These are phyloP conservation scores for Xylaria sp. DNA, from an alignment of 2,329 filamentous ascomycete genomes.

Conservation along the genomic window DNA sequence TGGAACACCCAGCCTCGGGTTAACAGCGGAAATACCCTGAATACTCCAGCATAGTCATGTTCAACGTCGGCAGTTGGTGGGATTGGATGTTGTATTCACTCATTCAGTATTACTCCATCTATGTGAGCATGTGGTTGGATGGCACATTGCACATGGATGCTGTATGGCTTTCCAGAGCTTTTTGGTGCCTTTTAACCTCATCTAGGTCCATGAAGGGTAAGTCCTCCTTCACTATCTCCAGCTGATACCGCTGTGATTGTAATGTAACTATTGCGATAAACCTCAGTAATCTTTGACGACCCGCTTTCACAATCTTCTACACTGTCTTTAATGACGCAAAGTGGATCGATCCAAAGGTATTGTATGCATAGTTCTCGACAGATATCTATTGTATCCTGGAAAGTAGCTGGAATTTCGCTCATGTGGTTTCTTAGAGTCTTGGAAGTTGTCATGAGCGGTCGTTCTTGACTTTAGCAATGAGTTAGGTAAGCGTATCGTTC, in stretches of 20 bases:
- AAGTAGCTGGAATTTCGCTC: conserved; percentile 22
- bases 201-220: conserved; percentile 11
- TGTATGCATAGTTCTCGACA: conserved; percentile 18
- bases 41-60: conserved; percentile 12
- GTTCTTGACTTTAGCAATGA: conserved; percentile 13
- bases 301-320: conserved; percentile 21
- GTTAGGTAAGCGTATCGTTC: conserved; percentile 12
- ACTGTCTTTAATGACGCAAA: conserved; percentile 29
- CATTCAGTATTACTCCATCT: conserved; percentile 13
- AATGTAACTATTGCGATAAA: conserved; percentile 31
- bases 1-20: conserved; percentile 33
- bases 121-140: background rate
- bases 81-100: conserved; percentile 24
- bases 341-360: conserved; percentile 26
- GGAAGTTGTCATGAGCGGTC: conserved; percentile 8
- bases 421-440: background rate
- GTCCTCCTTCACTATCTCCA: conserved; percentile 14
- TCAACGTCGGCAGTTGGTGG: conserved; percentile 2
- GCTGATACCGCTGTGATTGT: conserved; percentile 27
- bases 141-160: conserved; percentile 18
- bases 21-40: conserved; percentile 20
- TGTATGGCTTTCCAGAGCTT: conserved; percentile 20
- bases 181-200: conserved; percentile 18
- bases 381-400: conserved; percentile 27
- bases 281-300: conserved; percentile 33